Evolutionary conservation across 352 stramenopile genomes (phyloP).

Genomic region (Pseudoperonospora humuli): DNA sequence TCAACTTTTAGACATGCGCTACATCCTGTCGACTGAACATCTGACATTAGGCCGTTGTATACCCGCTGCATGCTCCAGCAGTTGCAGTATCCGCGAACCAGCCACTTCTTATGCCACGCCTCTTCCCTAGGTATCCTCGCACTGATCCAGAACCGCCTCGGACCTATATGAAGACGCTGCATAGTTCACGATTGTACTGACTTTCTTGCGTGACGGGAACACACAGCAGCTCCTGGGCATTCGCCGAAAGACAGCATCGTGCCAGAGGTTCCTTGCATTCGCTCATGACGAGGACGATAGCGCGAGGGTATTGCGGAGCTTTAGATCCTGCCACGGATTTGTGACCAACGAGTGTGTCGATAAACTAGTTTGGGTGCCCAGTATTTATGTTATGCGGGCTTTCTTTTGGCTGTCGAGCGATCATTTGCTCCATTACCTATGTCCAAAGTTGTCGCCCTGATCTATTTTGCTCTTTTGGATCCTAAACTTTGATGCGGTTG

Average conservation of each 20-base stretch:
- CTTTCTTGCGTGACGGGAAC: slow-evolving; percentile 17
- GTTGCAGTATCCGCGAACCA: slow-evolving; percentile 17
- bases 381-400: slow-evolving; percentile 11
- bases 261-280: slow-evolving; percentile 16
- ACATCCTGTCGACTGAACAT: slow-evolving; percentile 16
- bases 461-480: too few species aligned
- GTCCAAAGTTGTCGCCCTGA: too few species aligned
- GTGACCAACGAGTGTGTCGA: slow-evolving; percentile 10
- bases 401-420: too few species aligned
- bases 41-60: slow-evolving; percentile 22
- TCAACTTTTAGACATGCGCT: slow-evolving; percentile 18
- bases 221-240: slow-evolving; percentile 17
- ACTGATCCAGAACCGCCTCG: slow-evolving; percentile 17
- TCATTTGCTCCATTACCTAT: too few species aligned
- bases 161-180: slow-evolving; percentile 27
- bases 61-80: slow-evolving; percentile 15
- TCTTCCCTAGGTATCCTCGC: slow-evolving; percentile 15
- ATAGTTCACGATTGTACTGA: slow-evolving; percentile 17
- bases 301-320: neutral
- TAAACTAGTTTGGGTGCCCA: neutral
- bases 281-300: slow-evolving; percentile 14
- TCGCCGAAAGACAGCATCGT: slow-evolving; percentile 13
- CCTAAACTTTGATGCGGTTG: too few species aligned
- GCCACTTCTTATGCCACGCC: slow-evolving; percentile 25
- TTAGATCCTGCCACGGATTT: neutral